Base-by-base conservation (phyloP, 2,329 filamentous ascomycete species). In the Ceratocystis ficicola region DNA sequence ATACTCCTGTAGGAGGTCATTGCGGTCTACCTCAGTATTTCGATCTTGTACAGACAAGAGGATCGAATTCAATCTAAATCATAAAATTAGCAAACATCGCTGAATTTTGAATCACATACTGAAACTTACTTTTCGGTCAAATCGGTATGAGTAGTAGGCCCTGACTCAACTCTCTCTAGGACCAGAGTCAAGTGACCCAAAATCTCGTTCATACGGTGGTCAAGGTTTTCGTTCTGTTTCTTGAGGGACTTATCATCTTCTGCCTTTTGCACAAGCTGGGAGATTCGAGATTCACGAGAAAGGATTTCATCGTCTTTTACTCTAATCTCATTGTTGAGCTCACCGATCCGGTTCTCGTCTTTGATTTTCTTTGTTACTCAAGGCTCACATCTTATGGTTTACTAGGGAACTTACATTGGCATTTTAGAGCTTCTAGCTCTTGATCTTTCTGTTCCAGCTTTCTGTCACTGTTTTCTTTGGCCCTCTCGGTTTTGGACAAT, bases 241-340 rank as follows among this genome's bases (percentile, higher is more conserved):
- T 41, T 28, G 17, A 63, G 15, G 10, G 46, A 8, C 20, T 61
- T 41, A 3, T 50, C 48, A 8, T 68, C 60, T 20, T 60, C 20
- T 17, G 59, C 22, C 41, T 61, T 65, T 25, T 68, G 64, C 15
- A 36, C 28, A 17, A 68, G 60, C 44, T 68, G 59, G 5, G 66
- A 44, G 36, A 68, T 55, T 4, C 32, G 59, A 32, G 59, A 44
- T 10, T 65, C 25, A 3, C 36, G 25, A 6, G 32, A 46, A 44
- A 44, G 15, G 25, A 61, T 36, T 36, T 65, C 41, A 4, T 63
- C 20, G 28, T 64, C 55, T 17, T 68, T 68, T 15, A 3, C 41
- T 44, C 64, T 46, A 8, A 68, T 52, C 48, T 64, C 63, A 6
- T 7, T 52, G 10, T 48, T 52, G 3, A 68, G 52, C 3, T 57